A percentile compares a stretch with the other conserved stretches of the same genome.
Evolutionary conservation across 768 basidiomycete genomes (phyloP).

Genomic region (Dendrothele bispora): DNA sequence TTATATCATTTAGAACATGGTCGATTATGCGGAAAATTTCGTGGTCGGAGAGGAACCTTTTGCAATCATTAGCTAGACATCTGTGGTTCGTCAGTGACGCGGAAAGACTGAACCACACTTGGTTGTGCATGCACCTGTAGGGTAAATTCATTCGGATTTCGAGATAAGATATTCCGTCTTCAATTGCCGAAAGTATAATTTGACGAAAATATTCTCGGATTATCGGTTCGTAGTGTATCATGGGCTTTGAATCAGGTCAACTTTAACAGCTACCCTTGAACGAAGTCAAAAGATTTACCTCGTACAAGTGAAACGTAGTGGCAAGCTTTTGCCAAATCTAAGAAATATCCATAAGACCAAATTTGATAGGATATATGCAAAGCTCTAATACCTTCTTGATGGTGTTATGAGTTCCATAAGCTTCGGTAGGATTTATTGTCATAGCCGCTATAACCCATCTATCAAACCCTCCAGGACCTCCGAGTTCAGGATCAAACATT

Average conservation of each 20-base stretch:
- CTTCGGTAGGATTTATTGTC: conserved; percentile 63
- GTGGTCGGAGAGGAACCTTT: conserved; percentile 55
- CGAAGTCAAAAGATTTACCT: background rate
- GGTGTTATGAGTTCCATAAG: conserved; percentile 72
- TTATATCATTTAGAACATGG: conserved; percentile 50
- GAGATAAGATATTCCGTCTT: conserved; percentile 70
- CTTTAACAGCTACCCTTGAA: background rate
- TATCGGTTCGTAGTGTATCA: conserved; percentile 54
- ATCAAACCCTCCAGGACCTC: conserved; percentile 67
- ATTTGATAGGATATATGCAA: background rate
- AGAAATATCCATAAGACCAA: background rate
- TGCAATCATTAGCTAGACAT: conserved; percentile 46
- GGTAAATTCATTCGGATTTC: conserved; percentile 70
- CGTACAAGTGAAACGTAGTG: conserved; percentile 51
- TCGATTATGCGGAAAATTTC: conserved; percentile 59
- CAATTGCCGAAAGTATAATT: conserved; percentile 60
- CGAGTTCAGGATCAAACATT: conserved; percentile 48
- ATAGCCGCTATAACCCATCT: conserved; percentile 50
- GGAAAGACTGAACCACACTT: background rate
- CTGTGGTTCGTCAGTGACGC: background rate
- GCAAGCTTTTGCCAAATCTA: conserved; percentile 78
- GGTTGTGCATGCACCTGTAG: conserved; percentile 52
- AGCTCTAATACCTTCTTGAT: conserved; percentile 49
- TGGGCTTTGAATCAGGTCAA: conserved; percentile 26
- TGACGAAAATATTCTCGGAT: conserved; percentile 59